Conservation (phyloP, 768 basidiomycete genomes). For the Termitomyces sp. region DNA sequence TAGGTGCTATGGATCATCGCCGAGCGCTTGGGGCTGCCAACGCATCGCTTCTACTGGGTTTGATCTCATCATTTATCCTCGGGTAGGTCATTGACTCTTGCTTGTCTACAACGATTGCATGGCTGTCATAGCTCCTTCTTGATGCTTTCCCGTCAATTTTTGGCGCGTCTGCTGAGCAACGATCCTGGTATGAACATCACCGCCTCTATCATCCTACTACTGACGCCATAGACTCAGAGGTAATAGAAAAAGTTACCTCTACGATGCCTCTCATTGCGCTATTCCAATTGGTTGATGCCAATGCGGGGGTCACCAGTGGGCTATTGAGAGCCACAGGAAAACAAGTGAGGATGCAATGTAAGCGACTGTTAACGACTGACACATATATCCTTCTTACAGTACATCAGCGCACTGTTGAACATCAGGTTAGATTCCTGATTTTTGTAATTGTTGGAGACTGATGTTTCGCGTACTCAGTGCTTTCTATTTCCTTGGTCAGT, state of each 20-base stretch:
- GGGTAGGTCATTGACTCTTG: background rate
- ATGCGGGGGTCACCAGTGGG: background rate
- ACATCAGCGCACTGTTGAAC: background rate
- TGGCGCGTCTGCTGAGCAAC: background rate
- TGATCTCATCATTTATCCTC: background rate
- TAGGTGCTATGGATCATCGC: constrained; percentile 6
- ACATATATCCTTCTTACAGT: background rate
- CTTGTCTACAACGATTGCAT: background rate
- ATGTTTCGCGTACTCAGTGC: background rate
- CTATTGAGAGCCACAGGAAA: background rate
- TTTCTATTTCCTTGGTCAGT: constrained; percentile 1
- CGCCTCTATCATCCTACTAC: background rate
- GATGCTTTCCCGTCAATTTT: background rate
- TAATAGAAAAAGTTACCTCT: background rate
- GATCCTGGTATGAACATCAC: background rate
- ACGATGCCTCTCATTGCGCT: background rate
- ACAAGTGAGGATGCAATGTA: constrained; percentile 26
- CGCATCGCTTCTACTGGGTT: background rate
- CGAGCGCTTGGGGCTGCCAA: background rate
- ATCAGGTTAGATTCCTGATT: background rate
- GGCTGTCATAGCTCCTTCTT: background rate
- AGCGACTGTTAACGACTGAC: background rate
- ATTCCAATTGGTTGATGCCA: background rate
- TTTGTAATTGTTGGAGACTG: background rate
- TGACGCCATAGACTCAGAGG: background rate